A percentile compares a stretch with the other conserved stretches of the same genome.
These are phyloP conservation scores for Cucurbitaria berberidis DNA, from an alignment of 2,329 filamentous ascomycete species.

Conservation along the genomic window DNA sequence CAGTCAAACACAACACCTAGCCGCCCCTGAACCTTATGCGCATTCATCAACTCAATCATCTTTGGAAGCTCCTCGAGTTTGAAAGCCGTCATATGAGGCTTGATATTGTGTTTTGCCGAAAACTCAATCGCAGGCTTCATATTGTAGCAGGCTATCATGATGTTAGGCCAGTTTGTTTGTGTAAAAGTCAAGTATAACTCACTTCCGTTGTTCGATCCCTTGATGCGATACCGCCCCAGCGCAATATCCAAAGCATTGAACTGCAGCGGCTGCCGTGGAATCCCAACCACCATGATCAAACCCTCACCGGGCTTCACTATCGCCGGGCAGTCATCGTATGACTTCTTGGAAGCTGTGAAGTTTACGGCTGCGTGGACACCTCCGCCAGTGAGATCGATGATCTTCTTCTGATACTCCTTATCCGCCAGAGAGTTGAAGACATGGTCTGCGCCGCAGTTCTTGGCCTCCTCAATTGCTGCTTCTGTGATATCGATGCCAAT, in stretches of 20 bases:
- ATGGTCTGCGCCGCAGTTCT: slow-evolving; percentile 39
- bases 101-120: slow-evolving; percentile 41
- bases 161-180: slow-evolving; percentile 54
- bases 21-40: slow-evolving; percentile 37
- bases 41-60: slow-evolving; percentile 45
- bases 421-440: slow-evolving; percentile 40
- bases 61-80: slow-evolving; percentile 42
- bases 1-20: slow-evolving; percentile 42
- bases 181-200: slow-evolving; percentile 23
- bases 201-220: slow-evolving; percentile 45
- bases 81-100: slow-evolving; percentile 36
- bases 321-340: slow-evolving; percentile 42
- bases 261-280: slow-evolving; percentile 37
- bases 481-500: slow-evolving; percentile 41
- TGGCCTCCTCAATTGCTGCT: slow-evolving; percentile 37
- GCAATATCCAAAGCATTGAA: slow-evolving; percentile 44
- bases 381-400: slow-evolving; percentile 36
- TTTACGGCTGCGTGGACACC: slow-evolving; percentile 42
- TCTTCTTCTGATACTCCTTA: slow-evolving; percentile 37
- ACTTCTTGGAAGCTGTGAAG: slow-evolving; percentile 40
- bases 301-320: slow-evolving; percentile 39
- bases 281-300: slow-evolving; percentile 45
- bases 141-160: slow-evolving; percentile 48
- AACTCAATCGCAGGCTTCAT: slow-evolving; percentile 45
- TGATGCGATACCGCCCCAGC: slow-evolving; percentile 32